Evolutionary conservation across 2,329 filamentous ascomycete species (phyloP), one percentile per base, ranked within the genome.

Genomic region (Verticillium albo-atrum): DNA sequence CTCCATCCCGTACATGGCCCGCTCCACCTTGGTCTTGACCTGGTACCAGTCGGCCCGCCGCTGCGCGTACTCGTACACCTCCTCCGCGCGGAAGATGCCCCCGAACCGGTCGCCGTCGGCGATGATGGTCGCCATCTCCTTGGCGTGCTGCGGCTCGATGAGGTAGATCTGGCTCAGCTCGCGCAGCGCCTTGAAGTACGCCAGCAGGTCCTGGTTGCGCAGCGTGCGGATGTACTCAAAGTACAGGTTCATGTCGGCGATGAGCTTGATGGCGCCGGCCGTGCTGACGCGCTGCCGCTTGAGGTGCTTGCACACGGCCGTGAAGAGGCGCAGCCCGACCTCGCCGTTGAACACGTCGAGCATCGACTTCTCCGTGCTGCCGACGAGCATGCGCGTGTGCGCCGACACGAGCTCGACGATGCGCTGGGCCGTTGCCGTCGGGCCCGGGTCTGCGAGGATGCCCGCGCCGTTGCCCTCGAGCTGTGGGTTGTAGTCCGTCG

Each of bases 301-400:
- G 65, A 99, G 84, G 75, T 99, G 95, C 77, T 99, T 99, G 82
- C 94, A 97, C 56, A 99, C 81, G 20, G 91, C 90, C 23, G 89
- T 88, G 76, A 98, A 99, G 57, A 99, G 83, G 27, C 95, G 89
- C 64, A 97, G 84, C 1, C 95, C 95, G 27, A 99, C 94, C 77
- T 99, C 95, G 75, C 95, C 92, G 73, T 97, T 97, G 81, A 99
- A 99, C 15, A 99, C 95, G 70, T 99, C 95, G 27, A 99, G 87
- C 82, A 97, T 96, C 63, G 91, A 94, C 79, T 99, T 99, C 72
- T 99, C 95, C 1, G 94, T 98, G 71, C 91, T 96, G 62, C 95
- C 95, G 4, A 91, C 86, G 14, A 99, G 82, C 92, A 99, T 97
- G 70, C 84, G 87, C 1, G 93, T 98, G 73, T 99, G 95, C 17